Percentiles rank a stretch among this genome's conserved stretches.
Conservation (phyloP, 495 filamentous ascomycete species). For the Penicillium roqueforti region DNA sequence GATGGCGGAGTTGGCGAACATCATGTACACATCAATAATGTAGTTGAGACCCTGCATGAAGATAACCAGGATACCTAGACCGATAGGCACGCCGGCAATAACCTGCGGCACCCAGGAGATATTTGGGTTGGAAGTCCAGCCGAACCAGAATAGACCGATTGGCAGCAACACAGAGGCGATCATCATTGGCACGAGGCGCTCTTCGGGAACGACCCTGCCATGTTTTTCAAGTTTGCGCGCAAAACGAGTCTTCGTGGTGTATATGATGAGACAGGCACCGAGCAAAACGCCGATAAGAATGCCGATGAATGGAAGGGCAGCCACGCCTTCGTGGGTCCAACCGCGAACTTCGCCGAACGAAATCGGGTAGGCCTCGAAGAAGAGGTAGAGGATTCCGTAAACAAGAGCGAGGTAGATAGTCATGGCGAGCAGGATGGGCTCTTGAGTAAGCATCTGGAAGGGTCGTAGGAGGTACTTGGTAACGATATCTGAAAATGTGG, state of each 20-base stretch:
- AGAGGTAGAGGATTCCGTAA: slow-evolving; percentile 62
- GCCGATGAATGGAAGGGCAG: slow-evolving; percentile 57
- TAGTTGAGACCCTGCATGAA: slow-evolving; percentile 61
- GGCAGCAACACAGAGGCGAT: slow-evolving; percentile 52
- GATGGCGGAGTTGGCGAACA: slow-evolving; percentile 57
- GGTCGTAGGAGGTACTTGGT: slow-evolving; percentile 56
- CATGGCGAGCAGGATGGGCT: slow-evolving; percentile 57
- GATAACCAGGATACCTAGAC: slow-evolving; percentile 52
- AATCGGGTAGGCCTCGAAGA: slow-evolving; percentile 58
- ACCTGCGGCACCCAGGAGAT: slow-evolving; percentile 48
- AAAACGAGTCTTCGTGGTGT: slow-evolving; percentile 49
- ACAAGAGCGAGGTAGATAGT: slow-evolving; percentile 49
- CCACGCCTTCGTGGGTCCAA: slow-evolving; percentile 45
- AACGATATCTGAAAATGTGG: slow-evolving; percentile 43
- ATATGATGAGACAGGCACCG: slow-evolving; percentile 45
- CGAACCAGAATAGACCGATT: slow-evolving; percentile 61
- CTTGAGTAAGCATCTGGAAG: slow-evolving; percentile 53
- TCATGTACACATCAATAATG: slow-evolving; percentile 59
- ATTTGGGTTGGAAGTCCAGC: slow-evolving; percentile 50
- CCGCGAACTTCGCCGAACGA: slow-evolving; percentile 52
- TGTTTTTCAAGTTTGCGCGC: slow-evolving; percentile 46
- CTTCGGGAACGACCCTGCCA: slow-evolving; percentile 52
- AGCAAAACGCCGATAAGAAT: slow-evolving; percentile 54
- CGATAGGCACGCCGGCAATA: slow-evolving; percentile 47
- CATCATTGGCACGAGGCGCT: slow-evolving; percentile 57